A percentile compares a stretch with the other conserved stretches of the same genome.
Evolutionary conservation across 78 protist genomes (phyloP).

Genomic region (Dictyostelium discoideum): DNA sequence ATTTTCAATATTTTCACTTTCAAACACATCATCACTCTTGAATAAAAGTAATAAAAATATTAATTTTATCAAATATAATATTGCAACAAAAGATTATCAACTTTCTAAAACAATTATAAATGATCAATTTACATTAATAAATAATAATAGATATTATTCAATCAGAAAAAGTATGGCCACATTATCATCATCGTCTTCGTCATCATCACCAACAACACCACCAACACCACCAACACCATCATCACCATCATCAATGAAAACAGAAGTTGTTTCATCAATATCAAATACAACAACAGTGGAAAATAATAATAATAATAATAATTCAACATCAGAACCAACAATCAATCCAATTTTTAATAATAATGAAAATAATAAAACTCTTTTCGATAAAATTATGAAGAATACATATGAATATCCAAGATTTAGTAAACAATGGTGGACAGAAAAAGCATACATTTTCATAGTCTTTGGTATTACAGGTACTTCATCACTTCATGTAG

Average conservation of each 20-base stretch:
- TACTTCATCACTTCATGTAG: conserved; percentile 38
- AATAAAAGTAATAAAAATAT: neutral
- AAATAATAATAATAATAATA: neutral
- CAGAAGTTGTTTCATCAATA: neutral
- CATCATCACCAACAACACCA: neutral
- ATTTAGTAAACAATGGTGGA: conserved; percentile 36
- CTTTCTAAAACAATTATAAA: too few species aligned
- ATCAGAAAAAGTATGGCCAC: neutral
- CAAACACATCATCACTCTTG: neutral
- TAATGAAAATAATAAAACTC: neutral
- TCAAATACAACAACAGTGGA: neutral
- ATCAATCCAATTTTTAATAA: neutral
- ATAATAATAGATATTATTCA: neutral
- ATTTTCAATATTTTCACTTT: neutral
- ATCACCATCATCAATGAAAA: neutral
- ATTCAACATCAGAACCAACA: neutral
- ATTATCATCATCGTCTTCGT: neutral
- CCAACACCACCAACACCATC: neutral
- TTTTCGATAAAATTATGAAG: conserved; percentile 33
- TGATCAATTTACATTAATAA: neutral
- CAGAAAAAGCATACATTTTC: conserved; percentile 16
- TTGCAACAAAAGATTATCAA: too few species aligned
- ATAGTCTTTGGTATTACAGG: conserved; percentile 56
- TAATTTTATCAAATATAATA: neutral
- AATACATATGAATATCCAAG: conserved; percentile 70